A percentile compares a stretch with the other conserved stretches of the same genome.
Evolutionary conservation across 2,329 filamentous ascomycete species (phyloP).

Genomic region (Penicillium sp.): DNA sequence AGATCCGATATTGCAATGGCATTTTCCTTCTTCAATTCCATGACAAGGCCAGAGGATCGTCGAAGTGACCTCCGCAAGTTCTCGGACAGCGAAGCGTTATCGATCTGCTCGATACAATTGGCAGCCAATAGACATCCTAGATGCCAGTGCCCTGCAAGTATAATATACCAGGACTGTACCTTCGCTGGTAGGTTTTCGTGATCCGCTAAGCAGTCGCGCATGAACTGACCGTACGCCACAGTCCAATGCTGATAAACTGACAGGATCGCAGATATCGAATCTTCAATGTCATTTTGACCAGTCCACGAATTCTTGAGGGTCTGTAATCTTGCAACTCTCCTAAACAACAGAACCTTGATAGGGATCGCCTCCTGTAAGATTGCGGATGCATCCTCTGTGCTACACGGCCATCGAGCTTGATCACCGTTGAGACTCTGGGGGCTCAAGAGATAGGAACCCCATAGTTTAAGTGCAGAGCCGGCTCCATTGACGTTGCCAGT

Average conservation of each 20-base stretch:
- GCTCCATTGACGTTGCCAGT: no score
- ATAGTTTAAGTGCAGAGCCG: no score
- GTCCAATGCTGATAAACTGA: slow-evolving; percentile 59
- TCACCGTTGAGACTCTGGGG: no score
- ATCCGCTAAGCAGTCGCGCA: slow-evolving; percentile 52
- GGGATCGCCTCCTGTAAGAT: no score
- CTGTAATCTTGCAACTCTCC: no score
- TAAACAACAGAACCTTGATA: no score
- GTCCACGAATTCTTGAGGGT: no score
- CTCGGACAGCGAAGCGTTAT: slow-evolving; percentile 32
- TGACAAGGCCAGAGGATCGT: slow-evolving; percentile 34
- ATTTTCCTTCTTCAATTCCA: slow-evolving; percentile 46
- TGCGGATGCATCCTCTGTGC: no score
- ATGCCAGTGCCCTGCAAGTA: slow-evolving; percentile 60
- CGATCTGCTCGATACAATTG: slow-evolving; percentile 55
- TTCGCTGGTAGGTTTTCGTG: slow-evolving; percentile 53
- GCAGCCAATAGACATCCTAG: slow-evolving; percentile 57
- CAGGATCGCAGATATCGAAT: slow-evolving; percentile 46
- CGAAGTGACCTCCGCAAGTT: slow-evolving; percentile 25
- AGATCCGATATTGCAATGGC: slow-evolving; percentile 51
- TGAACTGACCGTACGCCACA: slow-evolving; percentile 52
- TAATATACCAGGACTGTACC: slow-evolving; percentile 62
- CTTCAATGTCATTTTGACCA: no score
- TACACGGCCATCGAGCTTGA: no score
- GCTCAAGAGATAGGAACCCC: no score